These are phyloP conservation scores for Quercus lobata DNA, from an alignment of 331 rosid genomes.

Conservation along the genomic window DNA sequence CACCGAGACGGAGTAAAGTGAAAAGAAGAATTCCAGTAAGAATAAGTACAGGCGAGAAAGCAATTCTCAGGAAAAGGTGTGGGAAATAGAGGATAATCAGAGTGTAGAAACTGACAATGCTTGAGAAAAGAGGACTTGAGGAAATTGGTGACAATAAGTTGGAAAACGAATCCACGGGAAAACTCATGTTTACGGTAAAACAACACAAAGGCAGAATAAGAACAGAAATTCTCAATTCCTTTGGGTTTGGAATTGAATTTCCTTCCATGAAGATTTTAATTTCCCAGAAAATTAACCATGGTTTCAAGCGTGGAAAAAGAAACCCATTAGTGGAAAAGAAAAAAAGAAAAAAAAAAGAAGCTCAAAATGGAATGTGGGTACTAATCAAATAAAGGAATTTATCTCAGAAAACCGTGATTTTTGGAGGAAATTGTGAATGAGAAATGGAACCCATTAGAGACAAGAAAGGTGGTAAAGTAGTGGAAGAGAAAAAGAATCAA, in stretches of 20 bases:
- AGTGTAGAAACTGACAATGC: conserved; percentile 50
- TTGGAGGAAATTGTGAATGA: too few species aligned
- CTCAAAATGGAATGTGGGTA: conserved; percentile 13
- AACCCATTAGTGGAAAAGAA: conserved; percentile 19
- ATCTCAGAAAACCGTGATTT: too few species aligned
- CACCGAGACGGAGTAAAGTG: conserved; percentile 60
- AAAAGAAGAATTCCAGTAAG: conserved; percentile 46
- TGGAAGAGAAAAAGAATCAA: conserved; percentile 14
- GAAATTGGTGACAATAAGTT: conserved; percentile 28
- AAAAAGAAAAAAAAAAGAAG: too few species aligned
- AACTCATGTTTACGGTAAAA: conserved; percentile 18
- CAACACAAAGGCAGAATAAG: background rate
- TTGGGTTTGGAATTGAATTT: background rate
- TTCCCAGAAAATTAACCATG: conserved; percentile 2
- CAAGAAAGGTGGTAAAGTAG: background rate
- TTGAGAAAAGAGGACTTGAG: conserved; percentile 61
- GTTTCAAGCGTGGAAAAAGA: conserved; percentile 6
- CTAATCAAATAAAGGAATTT: conserved; percentile 1
- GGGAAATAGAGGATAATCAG: conserved; percentile 62
- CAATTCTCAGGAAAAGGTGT: conserved; percentile 31
- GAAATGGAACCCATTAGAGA: too few species aligned
- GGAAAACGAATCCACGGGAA: conserved; percentile 16
- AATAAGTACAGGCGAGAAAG: conserved; percentile 55
- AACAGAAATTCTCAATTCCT: conserved; percentile 24
- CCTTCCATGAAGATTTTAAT: conserved; percentile 28